These are phyloP conservation scores for Medicago truncatula DNA, from an alignment of 306 rosid genomes.

Conservation along the genomic window DNA sequence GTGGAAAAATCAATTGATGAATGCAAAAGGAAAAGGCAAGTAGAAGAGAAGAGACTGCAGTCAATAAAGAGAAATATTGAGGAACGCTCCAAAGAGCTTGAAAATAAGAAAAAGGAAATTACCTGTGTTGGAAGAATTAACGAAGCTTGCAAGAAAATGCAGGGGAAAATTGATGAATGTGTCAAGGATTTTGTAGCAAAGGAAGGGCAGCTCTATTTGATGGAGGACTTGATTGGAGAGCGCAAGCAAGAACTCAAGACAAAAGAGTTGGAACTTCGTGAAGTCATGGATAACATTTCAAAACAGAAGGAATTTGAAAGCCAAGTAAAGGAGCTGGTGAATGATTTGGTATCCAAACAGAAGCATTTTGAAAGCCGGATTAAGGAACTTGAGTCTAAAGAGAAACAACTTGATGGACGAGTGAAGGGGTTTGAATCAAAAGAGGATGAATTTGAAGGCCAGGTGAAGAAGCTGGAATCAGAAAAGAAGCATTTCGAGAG, in stretches of 20 bases:
- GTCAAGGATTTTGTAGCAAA: constrained; percentile 20
- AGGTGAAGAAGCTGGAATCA: background rate
- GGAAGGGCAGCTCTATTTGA: constrained; percentile 4
- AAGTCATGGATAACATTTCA: background rate
- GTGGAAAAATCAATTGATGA: constrained; percentile 29
- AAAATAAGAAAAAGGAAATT: constrained; percentile 41
- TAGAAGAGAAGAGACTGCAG: constrained; percentile 38
- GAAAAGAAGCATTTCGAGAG: too few species aligned
- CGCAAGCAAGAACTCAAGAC: background rate
- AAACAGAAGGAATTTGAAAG: background rate
- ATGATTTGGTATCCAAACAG: background rate
- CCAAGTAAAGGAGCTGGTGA: background rate
- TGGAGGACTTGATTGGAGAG: constrained; percentile 22
- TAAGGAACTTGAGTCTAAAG: constrained; percentile 21
- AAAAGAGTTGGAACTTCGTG: background rate
- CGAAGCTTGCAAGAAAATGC: background rate
- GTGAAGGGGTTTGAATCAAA: background rate
- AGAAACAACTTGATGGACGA: constrained; percentile 27
- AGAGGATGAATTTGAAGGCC: background rate
- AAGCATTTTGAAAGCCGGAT: background rate
- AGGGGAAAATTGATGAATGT: constrained; percentile 27
- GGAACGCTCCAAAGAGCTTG: constrained; percentile 42
- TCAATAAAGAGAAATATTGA: constrained; percentile 37
- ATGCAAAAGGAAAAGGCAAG: constrained; percentile 1
- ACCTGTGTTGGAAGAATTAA: background rate